These are phyloP conservation scores for Malassezia cuniculi DNA, from an alignment of 1,284 basidiomycete genomes.

Conservation along the genomic window DNA sequence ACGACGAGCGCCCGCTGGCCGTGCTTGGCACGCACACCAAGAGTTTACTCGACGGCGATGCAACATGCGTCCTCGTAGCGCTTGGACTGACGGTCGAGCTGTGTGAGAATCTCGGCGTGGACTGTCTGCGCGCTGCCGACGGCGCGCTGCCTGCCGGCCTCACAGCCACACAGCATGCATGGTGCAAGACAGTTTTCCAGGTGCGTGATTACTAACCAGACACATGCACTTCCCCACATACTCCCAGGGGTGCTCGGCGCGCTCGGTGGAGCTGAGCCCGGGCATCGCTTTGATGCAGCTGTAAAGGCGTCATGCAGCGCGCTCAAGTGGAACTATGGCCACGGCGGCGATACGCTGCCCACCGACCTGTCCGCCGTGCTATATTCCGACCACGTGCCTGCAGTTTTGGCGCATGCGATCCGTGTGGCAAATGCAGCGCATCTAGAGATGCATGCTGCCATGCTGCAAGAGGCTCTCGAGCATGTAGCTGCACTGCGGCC, in stretches of 20 bases:
- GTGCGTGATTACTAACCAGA: too few species aligned
- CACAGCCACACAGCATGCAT: conserved; percentile 21
- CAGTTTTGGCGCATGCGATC: too few species aligned
- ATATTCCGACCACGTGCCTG: too few species aligned
- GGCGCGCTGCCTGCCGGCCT: conserved; percentile 19
- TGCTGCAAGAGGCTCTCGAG: too few species aligned
- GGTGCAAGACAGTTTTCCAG: conserved; percentile 28
- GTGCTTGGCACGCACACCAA: not conserved
- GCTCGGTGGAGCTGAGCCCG: too few species aligned
- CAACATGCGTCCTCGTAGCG: not conserved
- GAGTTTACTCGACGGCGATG: not conserved
- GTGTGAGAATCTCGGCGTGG: conserved; percentile 2
- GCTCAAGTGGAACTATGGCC: not conserved
- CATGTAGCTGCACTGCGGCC: too few species aligned
- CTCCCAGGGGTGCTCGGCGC: conserved; percentile 1
- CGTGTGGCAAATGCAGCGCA: too few species aligned
- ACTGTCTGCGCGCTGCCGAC: not conserved
- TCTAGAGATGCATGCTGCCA: too few species aligned
- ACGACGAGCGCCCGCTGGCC: not conserved
- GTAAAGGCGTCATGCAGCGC: not conserved
- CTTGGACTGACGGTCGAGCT: not conserved
- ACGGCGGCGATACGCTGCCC: not conserved
- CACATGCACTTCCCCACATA: not conserved
- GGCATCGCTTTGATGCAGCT: too few species aligned
- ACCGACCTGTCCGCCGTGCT: conserved; percentile 4